Evolutionary conservation across 306 rosid genomes (phyloP).

Genomic region (Heteromeles arbutifolia): DNA sequence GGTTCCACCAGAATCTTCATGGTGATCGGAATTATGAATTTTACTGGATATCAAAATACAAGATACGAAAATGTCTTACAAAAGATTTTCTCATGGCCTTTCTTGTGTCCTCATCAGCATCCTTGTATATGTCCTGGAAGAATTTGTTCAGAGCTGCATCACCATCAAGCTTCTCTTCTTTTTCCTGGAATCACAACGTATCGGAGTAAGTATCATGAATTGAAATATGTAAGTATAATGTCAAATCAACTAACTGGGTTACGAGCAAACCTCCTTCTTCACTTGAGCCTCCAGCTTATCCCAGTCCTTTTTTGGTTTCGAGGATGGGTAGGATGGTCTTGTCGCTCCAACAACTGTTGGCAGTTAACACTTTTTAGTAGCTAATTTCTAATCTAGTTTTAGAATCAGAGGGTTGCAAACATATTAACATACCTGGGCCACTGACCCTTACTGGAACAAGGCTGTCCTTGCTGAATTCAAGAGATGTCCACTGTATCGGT

Average conservation of each 20-base stretch:
- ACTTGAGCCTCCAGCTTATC: slow-evolving; percentile 84
- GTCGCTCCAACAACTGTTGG: slow-evolving; percentile 38
- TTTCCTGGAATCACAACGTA: slow-evolving; percentile 51
- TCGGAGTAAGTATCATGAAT: background rate
- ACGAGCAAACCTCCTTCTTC: slow-evolving; percentile 68
- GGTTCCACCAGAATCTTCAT: background rate
- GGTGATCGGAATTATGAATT: background rate
- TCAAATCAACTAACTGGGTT: background rate
- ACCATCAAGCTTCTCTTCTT: slow-evolving; percentile 91
- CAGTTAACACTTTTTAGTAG: background rate
- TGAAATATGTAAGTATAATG: background rate
- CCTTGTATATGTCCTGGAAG: slow-evolving; percentile 78
- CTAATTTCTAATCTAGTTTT: background rate
- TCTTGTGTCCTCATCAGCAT: slow-evolving; percentile 92
- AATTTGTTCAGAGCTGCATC: slow-evolving; percentile 93
- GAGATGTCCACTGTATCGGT: slow-evolving; percentile 45
- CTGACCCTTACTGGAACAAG: slow-evolving; percentile 27
- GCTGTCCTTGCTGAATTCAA: slow-evolving; percentile 48
- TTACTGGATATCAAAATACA: background rate
- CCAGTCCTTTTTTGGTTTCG: slow-evolving; percentile 75
- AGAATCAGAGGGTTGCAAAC: background rate
- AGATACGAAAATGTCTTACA: slow-evolving; percentile 36
- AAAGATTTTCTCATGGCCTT: slow-evolving; percentile 92
- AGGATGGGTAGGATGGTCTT: slow-evolving; percentile 75
- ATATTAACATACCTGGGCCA: slow-evolving; percentile 42